Percentiles rank a stretch among this genome's conserved stretches.
These are phyloP conservation scores for Alisma plantagoaquatica DNA, from an alignment of 106 monocot species.

Conservation along the genomic window DNA sequence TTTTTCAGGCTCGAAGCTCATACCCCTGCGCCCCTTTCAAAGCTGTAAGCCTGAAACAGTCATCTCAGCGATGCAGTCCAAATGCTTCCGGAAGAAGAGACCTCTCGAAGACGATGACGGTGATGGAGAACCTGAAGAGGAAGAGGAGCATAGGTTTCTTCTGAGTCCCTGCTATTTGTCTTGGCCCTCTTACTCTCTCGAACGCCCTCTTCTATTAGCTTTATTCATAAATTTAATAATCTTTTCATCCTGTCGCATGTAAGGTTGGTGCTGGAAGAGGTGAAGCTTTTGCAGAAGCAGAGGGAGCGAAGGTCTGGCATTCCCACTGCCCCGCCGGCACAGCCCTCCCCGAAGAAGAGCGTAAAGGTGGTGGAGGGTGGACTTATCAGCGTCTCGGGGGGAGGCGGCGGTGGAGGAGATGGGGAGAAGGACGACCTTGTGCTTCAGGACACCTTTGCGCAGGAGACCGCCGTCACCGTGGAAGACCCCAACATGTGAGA, in stretches of 20 bases:
- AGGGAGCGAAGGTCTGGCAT: conserved; percentile 81
- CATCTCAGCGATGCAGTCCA: not conserved
- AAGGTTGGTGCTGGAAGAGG: conserved; percentile 78
- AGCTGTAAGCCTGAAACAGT: too few species aligned
- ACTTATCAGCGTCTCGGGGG: not conserved
- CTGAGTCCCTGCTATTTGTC: not conserved
- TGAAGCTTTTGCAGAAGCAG: conserved; percentile 88
- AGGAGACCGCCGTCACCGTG: conserved; percentile 89
- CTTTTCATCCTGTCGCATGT: too few species aligned
- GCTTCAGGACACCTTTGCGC: conserved; percentile 91
- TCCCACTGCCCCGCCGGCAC: conserved; percentile 22
- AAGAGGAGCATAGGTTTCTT: conserved; percentile 22
- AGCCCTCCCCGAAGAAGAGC: conserved; percentile 1
- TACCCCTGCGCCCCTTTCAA: too few species aligned
- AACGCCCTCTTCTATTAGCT: not conserved
- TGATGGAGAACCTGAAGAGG: conserved; percentile 10
- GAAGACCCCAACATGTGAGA: conserved; percentile 95
- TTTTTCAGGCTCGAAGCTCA: too few species aligned
- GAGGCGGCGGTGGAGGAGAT: conserved; percentile 25
- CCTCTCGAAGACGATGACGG: conserved; percentile 5
- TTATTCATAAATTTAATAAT: not conserved
- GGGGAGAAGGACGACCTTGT: conserved; percentile 81
- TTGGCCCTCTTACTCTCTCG: not conserved
- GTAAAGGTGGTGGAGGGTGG: conserved; percentile 5
- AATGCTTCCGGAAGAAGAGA: conserved; percentile 16